Evolutionary conservation across 2,329 filamentous ascomycete species (phyloP).

Genomic region (Penicillium sp.): DNA sequence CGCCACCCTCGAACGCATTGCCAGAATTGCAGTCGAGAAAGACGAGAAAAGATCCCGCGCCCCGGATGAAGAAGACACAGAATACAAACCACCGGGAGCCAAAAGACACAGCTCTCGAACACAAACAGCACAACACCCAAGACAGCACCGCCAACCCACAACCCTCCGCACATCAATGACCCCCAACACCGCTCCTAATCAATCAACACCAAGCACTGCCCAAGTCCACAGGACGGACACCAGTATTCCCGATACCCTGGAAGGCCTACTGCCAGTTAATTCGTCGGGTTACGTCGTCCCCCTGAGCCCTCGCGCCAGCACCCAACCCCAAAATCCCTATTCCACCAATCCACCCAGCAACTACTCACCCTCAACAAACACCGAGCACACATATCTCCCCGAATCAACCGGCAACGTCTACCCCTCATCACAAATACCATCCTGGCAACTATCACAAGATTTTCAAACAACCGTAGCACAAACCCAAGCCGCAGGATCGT

Average conservation of each 20-base stretch:
- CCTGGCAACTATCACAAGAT: conserved; percentile 17
- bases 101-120: conserved; percentile 28
- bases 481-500: not conserved
- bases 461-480: not conserved
- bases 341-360: not conserved
- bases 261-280: conserved; percentile 34
- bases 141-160: conserved; percentile 7
- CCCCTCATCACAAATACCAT: not conserved
- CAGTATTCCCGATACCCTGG: conserved; percentile 28
- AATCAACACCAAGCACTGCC: conserved; percentile 7
- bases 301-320: conserved; percentile 17
- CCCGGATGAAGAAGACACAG: conserved; percentile 28
- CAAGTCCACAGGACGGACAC: conserved; percentile 7
- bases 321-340: conserved; percentile 2
- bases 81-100: conserved; percentile 3
- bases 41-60: conserved; percentile 62
- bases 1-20: conserved; percentile 88
- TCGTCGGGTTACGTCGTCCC: conserved; percentile 36
- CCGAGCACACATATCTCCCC: conserved; percentile 7
- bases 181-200: not conserved
- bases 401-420: not conserved
- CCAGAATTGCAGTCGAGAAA: conserved; percentile 80
- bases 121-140: conserved; percentile 6
- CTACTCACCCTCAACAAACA: not conserved
- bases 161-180: conserved; percentile 8